These are phyloP conservation scores for Trichophyton equinum DNA, from an alignment of 2,329 filamentous ascomycete species.

Conservation along the genomic window DNA sequence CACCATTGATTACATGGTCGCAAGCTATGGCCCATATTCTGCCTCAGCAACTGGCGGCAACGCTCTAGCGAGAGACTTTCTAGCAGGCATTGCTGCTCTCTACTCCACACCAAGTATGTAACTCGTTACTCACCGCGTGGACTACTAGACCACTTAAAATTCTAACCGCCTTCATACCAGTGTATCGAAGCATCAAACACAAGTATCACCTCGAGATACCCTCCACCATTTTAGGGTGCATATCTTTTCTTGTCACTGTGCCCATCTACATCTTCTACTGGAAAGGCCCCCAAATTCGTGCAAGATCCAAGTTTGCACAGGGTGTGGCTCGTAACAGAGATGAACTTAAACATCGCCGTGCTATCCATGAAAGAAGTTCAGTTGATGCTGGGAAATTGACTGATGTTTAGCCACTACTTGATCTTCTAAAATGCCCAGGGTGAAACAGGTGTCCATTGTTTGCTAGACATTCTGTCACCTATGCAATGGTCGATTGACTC, in stretches of 20 bases:
- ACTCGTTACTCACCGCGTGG: background rate
- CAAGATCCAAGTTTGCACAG: slow-evolving; percentile 51
- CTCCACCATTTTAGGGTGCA: slow-evolving; percentile 47
- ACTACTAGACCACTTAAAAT: too few relatives aligned
- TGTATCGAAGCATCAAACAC: slow-evolving; percentile 38
- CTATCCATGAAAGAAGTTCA: slow-evolving; percentile 7
- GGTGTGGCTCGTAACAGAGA: slow-evolving; percentile 38
- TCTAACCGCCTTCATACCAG: slow-evolving; percentile 15
- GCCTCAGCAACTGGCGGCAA: slow-evolving; percentile 55
- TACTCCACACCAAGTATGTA: slow-evolving; percentile 41
- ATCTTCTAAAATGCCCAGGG: background rate
- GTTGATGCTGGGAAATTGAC: slow-evolving; percentile 1
- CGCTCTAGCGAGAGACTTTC: slow-evolving; percentile 50
- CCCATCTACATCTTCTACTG: slow-evolving; percentile 56
- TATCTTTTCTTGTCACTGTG: slow-evolving; percentile 48
- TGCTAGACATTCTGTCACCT: background rate
- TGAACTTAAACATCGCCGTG: slow-evolving; percentile 9
- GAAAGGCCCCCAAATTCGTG: slow-evolving; percentile 46
- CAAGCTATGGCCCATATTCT: slow-evolving; percentile 50
- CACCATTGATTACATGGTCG: slow-evolving; percentile 57
- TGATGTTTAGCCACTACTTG: background rate
- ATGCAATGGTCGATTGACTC: background rate
- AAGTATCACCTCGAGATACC: slow-evolving; percentile 44
- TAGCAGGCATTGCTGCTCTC: slow-evolving; percentile 49
- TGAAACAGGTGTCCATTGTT: background rate